These are phyloP conservation scores for Fraxinus pennsylvanica DNA, from an alignment of 257 asterid species.

Conservation along the genomic window DNA sequence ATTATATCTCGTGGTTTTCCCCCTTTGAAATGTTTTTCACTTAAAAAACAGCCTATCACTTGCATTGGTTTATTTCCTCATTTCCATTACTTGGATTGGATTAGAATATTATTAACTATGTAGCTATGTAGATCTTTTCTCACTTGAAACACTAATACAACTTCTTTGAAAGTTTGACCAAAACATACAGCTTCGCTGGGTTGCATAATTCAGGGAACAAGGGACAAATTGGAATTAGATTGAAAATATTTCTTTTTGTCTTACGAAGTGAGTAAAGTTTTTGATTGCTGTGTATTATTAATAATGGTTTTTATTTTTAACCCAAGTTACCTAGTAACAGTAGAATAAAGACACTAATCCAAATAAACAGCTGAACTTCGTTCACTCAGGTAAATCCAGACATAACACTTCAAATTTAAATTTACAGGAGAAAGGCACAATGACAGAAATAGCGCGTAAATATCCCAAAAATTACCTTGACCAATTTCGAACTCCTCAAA, in stretches of 20 bases:
- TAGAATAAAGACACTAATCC: not conserved
- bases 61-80: not conserved
- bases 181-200: not conserved
- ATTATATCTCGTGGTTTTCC: not conserved
- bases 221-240: not conserved
- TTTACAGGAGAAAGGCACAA: not conserved
- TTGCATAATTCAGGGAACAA: not conserved
- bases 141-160: not conserved
- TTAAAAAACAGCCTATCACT: not conserved
- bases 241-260: too few relatives aligned
- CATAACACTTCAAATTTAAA: not conserved
- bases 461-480: constrained; percentile 42
- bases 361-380: not conserved
- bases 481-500: constrained; percentile 76
- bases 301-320: too few relatives aligned
- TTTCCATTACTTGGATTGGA: not conserved
- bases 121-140: not conserved
- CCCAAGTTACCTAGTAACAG: not conserved
- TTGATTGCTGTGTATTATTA: too few relatives aligned
- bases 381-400: not conserved
- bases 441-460: not conserved
- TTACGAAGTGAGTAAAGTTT: too few relatives aligned
- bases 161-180: not conserved
- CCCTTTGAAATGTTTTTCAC: not conserved
- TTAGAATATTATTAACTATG: not conserved